Evolutionary conservation across 805 yeast genomes (phyloP), one percentile per base, ranked within the genome.

Genomic region (Saccharomycopsis capsularis): DNA sequence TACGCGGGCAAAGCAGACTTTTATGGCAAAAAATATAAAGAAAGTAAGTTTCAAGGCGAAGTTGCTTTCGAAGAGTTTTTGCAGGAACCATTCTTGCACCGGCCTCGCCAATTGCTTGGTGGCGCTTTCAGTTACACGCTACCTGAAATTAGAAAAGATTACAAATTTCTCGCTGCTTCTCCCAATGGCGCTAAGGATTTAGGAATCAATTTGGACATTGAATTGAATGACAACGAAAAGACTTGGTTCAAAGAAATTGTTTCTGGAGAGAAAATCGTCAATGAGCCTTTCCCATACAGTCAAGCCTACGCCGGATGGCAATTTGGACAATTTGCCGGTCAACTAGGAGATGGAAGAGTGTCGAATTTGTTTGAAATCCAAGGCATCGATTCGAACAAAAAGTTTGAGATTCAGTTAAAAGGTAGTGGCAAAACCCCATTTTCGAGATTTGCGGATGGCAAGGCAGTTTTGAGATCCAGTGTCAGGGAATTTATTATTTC

Each of bases 231-330:
- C 38, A 57, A 60, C 3, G 55, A 64, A 2, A 74, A 76, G 48
- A 69, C 70, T 0, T 67, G 65, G 5, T 81, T 76, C 55, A 73
- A 71, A 48, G 65, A 73, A 25, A 63, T 85, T 2, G 77, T 85
- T 3, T 71, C 81, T 49, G 97, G 97, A 1, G 68, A 76, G 36
- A 57, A 65, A n/a, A 55, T 74, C 1, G 58, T 64, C 34, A 60
- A 60, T 6, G 59, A 61, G 4, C 74, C 84, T 1, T 78, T 78
- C 56, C 98, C 99, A 0, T 91, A 85, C 64, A 78, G 96, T 11
- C 90, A 85, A 63, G 86, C 91, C 0, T 91, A 91, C 64, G 96
- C 98, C 1, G 99, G 99, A 1, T 88, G 83, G 73, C 99, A 91
- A 61, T 91, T 93, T 69, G 98, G 99, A 2, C 79, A 78, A 55